These are phyloP conservation scores for Acanthamoeba castellanii DNA, from an alignment of 208 protist species.

Conservation along the genomic window DNA sequence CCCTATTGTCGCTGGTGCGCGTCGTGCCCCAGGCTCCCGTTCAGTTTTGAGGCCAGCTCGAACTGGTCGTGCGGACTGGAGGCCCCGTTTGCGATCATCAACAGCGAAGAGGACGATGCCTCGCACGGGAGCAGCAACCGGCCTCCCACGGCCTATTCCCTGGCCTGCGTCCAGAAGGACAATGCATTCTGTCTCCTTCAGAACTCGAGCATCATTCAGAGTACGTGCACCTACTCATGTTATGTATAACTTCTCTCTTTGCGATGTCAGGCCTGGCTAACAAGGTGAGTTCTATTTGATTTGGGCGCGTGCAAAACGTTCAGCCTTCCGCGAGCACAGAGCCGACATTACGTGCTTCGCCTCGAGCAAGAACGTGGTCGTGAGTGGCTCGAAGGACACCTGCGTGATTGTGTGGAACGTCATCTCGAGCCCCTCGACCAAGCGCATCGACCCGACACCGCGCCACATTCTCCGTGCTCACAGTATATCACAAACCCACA, in stretches of 20 bases:
- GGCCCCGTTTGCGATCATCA: slow-evolving; percentile 54
- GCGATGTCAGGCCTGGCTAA: not conserved
- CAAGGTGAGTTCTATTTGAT: not conserved
- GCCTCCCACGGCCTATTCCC: slow-evolving; percentile 29
- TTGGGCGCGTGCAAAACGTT: no score
- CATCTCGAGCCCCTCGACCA: not conserved
- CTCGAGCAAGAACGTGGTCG: slow-evolving; percentile 31
- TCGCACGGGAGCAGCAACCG: not conserved
- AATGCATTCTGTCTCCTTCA: slow-evolving; percentile 53
- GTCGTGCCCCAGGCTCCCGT: not conserved
- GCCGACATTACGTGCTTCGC: slow-evolving; percentile 67
- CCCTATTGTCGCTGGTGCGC: not conserved
- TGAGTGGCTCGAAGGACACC: slow-evolving; percentile 56
- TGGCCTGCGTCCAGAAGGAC: slow-evolving; percentile 50
- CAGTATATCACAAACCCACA: not conserved
- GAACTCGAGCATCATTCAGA: slow-evolving; percentile 57
- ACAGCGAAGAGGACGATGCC: slow-evolving; percentile 29
- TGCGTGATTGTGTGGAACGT: slow-evolving; percentile 56
- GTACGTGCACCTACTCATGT: not conserved
- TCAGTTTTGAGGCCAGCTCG: slow-evolving; percentile 51
- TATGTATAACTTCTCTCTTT: no score
- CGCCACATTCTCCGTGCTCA: slow-evolving; percentile 43
- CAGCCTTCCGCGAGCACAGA: slow-evolving; percentile 52
- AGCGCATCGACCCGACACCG: slow-evolving; percentile 47
- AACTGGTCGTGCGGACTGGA: slow-evolving; percentile 44